Evolutionary conservation across 306 rosid genomes (phyloP).

Genomic region (Fragaria ananassa): DNA sequence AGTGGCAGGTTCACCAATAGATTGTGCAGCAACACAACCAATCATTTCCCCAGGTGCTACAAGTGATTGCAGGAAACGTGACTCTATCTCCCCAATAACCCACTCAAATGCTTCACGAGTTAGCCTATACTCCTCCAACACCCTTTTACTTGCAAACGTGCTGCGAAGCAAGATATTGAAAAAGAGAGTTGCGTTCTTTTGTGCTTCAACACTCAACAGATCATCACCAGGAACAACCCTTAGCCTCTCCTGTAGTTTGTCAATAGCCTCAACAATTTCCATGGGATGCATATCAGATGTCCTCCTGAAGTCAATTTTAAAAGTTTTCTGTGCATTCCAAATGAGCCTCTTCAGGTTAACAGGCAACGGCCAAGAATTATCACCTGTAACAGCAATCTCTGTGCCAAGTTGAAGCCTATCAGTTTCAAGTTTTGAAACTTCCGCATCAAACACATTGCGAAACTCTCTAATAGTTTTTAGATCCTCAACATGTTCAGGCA

Average conservation of each 20-base stretch:
- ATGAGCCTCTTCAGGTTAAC: slow-evolving; percentile 95
- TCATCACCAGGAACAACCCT: slow-evolving; percentile 98
- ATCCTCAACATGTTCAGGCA: slow-evolving; percentile 92
- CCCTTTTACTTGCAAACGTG: slow-evolving; percentile 95
- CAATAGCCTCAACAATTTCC: slow-evolving; percentile 99
- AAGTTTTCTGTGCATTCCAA: slow-evolving; percentile 96
- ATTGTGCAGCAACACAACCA: slow-evolving; percentile 98
- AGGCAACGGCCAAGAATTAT: slow-evolving; percentile 86
- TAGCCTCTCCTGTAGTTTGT: slow-evolving; percentile 94
- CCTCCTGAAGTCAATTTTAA: slow-evolving; percentile 89
- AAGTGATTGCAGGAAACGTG: slow-evolving; percentile 92
- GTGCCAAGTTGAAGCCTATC: slow-evolving; percentile 85
- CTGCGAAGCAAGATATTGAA: slow-evolving; percentile 91
- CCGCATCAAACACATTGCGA: slow-evolving; percentile 95
- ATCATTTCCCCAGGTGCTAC: slow-evolving; percentile 99
- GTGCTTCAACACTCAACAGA: slow-evolving; percentile 86
- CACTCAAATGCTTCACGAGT: slow-evolving; percentile 99
- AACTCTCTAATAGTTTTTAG: slow-evolving; percentile 93
- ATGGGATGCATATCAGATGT: slow-evolving; percentile 98
- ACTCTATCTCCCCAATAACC: slow-evolving; percentile 96
- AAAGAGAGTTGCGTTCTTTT: slow-evolving; percentile 91
- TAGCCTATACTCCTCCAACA: slow-evolving; percentile 91
- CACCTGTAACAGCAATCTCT: slow-evolving; percentile 83
- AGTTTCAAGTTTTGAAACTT: slow-evolving; percentile 81
- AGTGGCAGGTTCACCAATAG: slow-evolving; percentile 98